A percentile compares a stretch with the other conserved stretches of the same genome.
Conservation (phyloP, 2,329 filamentous ascomycete species). For the Diaporthe ampelina region DNA sequence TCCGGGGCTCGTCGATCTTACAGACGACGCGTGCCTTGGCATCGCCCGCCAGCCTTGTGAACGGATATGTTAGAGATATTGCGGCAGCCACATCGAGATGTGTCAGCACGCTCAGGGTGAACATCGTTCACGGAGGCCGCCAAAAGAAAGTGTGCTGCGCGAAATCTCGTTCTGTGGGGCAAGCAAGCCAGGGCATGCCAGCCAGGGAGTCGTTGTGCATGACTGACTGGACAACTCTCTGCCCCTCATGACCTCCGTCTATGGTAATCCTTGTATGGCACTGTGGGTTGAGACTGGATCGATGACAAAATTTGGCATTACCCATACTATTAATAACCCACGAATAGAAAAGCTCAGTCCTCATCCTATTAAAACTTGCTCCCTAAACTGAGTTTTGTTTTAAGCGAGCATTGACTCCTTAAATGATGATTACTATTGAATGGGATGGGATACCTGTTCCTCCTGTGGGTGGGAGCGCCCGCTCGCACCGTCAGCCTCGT, state of each 20-base stretch:
- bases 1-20: too few species aligned
- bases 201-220: neutral
- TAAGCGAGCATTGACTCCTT: neutral
- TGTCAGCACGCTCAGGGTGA: neutral
- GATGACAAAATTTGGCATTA: constrained; percentile 12
- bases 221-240: neutral
- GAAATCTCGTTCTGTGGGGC: neutral
- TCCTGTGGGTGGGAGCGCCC: neutral
- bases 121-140: neutral
- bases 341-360: neutral
- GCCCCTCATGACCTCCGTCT: neutral
- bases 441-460: neutral
- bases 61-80: neutral
- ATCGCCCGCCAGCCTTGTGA: neutral
- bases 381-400: neutral
- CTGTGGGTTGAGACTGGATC: neutral
- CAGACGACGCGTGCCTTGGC: neutral
- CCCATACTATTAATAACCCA: neutral
- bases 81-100: neutral
- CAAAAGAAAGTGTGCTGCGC: neutral
- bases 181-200: neutral
- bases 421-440: neutral
- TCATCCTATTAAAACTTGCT: neutral
- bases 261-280: neutral
- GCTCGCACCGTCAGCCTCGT: neutral